Conservation (phyloP, 352 stramenopile species). For the Pythium sukuiense region DNA sequence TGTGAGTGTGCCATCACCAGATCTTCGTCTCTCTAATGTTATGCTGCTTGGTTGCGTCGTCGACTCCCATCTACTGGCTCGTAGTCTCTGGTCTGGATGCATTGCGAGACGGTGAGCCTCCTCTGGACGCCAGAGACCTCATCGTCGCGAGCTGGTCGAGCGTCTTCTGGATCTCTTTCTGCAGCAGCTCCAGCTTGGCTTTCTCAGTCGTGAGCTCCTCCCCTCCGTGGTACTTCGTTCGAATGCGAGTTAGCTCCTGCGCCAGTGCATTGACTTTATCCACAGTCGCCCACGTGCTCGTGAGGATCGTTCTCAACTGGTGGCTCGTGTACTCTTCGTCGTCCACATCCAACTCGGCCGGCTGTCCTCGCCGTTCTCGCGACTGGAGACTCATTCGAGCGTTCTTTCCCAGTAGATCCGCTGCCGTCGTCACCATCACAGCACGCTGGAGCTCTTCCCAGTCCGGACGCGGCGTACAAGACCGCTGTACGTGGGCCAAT, state of each 20-base stretch:
- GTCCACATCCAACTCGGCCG: slow-evolving; percentile 37
- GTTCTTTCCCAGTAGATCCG: slow-evolving; percentile 38
- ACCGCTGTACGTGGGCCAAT: slow-evolving; percentile 45
- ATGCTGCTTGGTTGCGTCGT: not conserved
- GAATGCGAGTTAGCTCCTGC: slow-evolving; percentile 49
- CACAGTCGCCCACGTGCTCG: slow-evolving; percentile 63
- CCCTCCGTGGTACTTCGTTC: slow-evolving; percentile 45
- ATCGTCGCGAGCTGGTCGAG: slow-evolving; percentile 55
- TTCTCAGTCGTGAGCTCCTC: slow-evolving; percentile 52
- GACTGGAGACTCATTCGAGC: slow-evolving; percentile 19
- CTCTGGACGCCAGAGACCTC: slow-evolving; percentile 14
- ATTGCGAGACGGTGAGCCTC: not conserved
- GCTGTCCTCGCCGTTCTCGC: slow-evolving; percentile 8
- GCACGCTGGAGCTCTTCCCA: slow-evolving; percentile 60
- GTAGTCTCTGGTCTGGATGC: not conserved
- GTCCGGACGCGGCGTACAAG: slow-evolving; percentile 64
- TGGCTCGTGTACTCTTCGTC: slow-evolving; percentile 29
- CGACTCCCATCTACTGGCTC: not conserved
- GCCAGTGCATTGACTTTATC: slow-evolving; percentile 59
- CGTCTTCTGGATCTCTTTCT: slow-evolving; percentile 55
- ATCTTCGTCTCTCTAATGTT: not conserved
- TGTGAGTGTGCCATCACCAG: too few species aligned
- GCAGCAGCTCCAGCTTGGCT: slow-evolving; percentile 54
- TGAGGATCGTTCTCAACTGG: slow-evolving; percentile 47
- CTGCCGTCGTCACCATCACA: slow-evolving; percentile 53